A percentile compares a stretch with the other conserved stretches of the same genome.
phyloP scores from a whole-genome alignment of 2,329 filamentous ascomycete genomes.

The Clarireedia paspali region DNA sequence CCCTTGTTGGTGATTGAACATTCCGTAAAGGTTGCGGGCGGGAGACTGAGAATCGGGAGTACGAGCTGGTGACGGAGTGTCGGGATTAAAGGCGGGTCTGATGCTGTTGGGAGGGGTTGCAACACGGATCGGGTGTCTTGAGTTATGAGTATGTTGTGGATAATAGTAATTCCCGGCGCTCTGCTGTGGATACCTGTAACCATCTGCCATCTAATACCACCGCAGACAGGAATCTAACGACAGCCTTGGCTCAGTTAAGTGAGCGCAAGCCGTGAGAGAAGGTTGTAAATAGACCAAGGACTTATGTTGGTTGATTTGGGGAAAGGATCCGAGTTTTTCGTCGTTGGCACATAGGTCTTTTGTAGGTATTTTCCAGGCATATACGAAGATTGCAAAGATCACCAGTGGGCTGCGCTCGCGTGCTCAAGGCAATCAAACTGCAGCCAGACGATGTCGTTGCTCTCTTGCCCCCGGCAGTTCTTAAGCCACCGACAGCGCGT shows the following conservation, averaged over 20 bases:
- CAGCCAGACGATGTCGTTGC: neutral
- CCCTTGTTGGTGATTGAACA: slow-evolving; percentile 67
- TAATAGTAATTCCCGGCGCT: slow-evolving; percentile 50
- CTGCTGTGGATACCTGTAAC: slow-evolving; percentile 56
- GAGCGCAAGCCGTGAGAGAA: slow-evolving; percentile 18
- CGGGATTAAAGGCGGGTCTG: slow-evolving; percentile 28
- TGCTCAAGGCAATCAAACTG: neutral
- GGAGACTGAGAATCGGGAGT: slow-evolving; percentile 41
- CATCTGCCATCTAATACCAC: slow-evolving; percentile 59
- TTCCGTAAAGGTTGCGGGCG: slow-evolving; percentile 36
- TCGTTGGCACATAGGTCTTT: slow-evolving; percentile 31
- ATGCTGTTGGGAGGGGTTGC: slow-evolving; percentile 38
- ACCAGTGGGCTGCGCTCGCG: slow-evolving; percentile 1
- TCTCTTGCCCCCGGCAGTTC: neutral
- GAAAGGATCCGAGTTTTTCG: slow-evolving; percentile 26
- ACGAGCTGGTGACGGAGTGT: slow-evolving; percentile 50
- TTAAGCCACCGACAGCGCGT: neutral
- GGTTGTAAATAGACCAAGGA: slow-evolving; percentile 4
- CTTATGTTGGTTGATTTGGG: slow-evolving; percentile 24
- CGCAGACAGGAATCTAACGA: slow-evolving; percentile 16
- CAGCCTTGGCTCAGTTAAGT: slow-evolving; percentile 19
- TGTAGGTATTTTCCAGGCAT: slow-evolving; percentile 20
- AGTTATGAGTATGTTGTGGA: slow-evolving; percentile 37
- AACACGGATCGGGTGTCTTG: slow-evolving; percentile 38
- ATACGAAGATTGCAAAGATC: slow-evolving; percentile 17